Percentiles rank a stretch among this genome's conserved stretches.
phyloP scores from a whole-genome alignment of 2,329 filamentous ascomycete genomes.

The Camptophora hylomeconis region DNA sequence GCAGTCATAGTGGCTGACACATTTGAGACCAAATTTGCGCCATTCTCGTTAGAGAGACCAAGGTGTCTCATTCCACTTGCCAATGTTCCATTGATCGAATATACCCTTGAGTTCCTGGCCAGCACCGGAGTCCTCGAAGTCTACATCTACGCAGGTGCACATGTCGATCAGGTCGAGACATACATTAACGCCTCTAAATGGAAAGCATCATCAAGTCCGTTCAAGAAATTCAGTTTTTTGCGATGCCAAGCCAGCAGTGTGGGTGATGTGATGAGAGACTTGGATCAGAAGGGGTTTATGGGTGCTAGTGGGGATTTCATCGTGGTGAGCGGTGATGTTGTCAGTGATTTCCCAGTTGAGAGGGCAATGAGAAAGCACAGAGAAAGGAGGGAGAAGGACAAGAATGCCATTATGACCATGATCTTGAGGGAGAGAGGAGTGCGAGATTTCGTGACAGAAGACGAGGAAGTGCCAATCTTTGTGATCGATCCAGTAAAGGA shows the following conservation, averaged over 20 bases:
- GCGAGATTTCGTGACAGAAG: constrained; percentile 63
- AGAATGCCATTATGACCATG: constrained; percentile 97
- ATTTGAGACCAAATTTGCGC: constrained; percentile 82
- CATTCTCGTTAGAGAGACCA: constrained; percentile 78
- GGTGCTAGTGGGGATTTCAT: constrained; percentile 68
- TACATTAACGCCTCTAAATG: constrained; percentile 75
- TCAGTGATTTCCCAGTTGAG: constrained; percentile 81
- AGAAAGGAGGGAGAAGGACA: constrained; percentile 66
- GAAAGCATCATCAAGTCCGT: constrained; percentile 61
- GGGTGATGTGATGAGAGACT: constrained; percentile 86
- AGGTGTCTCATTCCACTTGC: constrained; percentile 89
- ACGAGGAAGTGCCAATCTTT: constrained; percentile 67
- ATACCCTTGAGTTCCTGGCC: constrained; percentile 90
- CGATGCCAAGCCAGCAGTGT: constrained; percentile 76
- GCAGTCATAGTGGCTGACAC: constrained; percentile 81
- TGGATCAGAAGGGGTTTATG: constrained; percentile 75
- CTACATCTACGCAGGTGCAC: constrained; percentile 79
- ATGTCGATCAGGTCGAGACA: constrained; percentile 73
- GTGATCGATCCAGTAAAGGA: constrained; percentile 69
- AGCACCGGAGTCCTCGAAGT: constrained; percentile 93
- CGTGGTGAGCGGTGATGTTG: constrained; percentile 80
- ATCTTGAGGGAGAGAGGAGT: constrained; percentile 67
- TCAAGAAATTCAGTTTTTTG: constrained; percentile 70
- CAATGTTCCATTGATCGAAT: constrained; percentile 91
- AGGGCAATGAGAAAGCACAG: constrained; percentile 65